Evolutionary conservation across 2,329 filamentous ascomycete species (phyloP).

Genomic region (Exutisphaerella laricina): DNA sequence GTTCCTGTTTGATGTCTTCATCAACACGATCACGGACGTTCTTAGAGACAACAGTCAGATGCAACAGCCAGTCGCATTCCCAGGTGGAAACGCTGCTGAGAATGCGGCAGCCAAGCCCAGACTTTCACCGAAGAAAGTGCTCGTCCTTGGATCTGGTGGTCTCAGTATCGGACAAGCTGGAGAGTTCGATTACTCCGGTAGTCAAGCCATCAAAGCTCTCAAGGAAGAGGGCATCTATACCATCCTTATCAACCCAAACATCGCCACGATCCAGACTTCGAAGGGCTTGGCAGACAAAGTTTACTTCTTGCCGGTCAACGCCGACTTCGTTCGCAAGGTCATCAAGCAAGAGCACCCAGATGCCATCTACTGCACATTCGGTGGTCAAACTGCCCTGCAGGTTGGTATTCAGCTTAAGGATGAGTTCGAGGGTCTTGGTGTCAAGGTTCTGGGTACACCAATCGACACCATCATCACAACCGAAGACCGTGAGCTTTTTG

Average conservation of each 20-base stretch:
- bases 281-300: slow-evolving; percentile 98
- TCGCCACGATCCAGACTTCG: slow-evolving; percentile 97
- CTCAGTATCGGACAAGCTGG: slow-evolving; percentile 96
- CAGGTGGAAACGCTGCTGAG: slow-evolving; percentile 73
- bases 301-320: slow-evolving; percentile 95
- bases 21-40: slow-evolving; percentile 71
- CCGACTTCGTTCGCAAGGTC: slow-evolving; percentile 95
- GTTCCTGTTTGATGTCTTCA: slow-evolving; percentile 95
- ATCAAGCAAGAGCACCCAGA: slow-evolving; percentile 92
- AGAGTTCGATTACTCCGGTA: slow-evolving; percentile 98
- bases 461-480: slow-evolving; percentile 99
- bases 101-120: slow-evolving; percentile 71
- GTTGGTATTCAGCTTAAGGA: slow-evolving; percentile 98
- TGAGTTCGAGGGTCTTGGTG: slow-evolving; percentile 86
- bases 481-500: slow-evolving; percentile 95
- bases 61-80: slow-evolving; percentile 71
- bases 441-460: slow-evolving; percentile 90
- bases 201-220: slow-evolving; percentile 95
- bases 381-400: slow-evolving; percentile 92
- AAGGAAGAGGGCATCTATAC: slow-evolving; percentile 99
- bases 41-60: slow-evolving; percentile 63
- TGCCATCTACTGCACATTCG: slow-evolving; percentile 96
- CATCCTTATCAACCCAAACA: slow-evolving; percentile 97
- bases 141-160: slow-evolving; percentile 90
- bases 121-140: slow-evolving; percentile 85